These are phyloP conservation scores for Xylaria arbuscula DNA, from an alignment of 2,329 filamentous ascomycete species.

Conservation along the genomic window DNA sequence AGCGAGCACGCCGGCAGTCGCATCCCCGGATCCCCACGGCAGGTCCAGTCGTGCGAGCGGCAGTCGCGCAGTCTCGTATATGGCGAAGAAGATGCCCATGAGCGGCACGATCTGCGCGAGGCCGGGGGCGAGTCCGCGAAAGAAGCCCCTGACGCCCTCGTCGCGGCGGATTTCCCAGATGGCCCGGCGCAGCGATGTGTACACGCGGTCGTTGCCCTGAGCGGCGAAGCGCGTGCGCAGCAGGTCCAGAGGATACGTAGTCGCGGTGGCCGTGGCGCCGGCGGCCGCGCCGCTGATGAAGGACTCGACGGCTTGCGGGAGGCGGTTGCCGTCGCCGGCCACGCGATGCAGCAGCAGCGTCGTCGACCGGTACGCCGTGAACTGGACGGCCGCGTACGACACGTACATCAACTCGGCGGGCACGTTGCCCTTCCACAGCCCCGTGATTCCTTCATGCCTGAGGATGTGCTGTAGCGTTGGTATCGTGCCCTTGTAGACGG, in stretches of 20 bases:
- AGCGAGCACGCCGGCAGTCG: slow-evolving; percentile 81
- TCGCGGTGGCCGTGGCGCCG: slow-evolving; percentile 82
- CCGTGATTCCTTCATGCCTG: slow-evolving; percentile 82
- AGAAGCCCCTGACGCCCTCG: slow-evolving; percentile 85
- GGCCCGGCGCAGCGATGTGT: slow-evolving; percentile 75
- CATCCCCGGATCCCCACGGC: slow-evolving; percentile 83
- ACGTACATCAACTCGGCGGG: slow-evolving; percentile 95
- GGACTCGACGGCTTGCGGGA: slow-evolving; percentile 77
- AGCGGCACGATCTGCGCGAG: slow-evolving; percentile 91
- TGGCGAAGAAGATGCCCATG: slow-evolving; percentile 96
- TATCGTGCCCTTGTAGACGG: slow-evolving; percentile 78
- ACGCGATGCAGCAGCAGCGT: slow-evolving; percentile 73
- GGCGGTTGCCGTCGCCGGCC: slow-evolving; percentile 49
- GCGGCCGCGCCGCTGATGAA: slow-evolving; percentile 87
- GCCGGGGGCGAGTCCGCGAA: slow-evolving; percentile 84
- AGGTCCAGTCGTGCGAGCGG: slow-evolving; percentile 66
- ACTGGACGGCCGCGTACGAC: slow-evolving; percentile 88
- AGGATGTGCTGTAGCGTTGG: slow-evolving; percentile 82
- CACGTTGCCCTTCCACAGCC: slow-evolving; percentile 97
- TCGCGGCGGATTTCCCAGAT: slow-evolving; percentile 76
- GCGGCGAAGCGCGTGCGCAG: slow-evolving; percentile 96
- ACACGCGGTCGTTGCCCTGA: slow-evolving; percentile 84
- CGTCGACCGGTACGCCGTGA: slow-evolving; percentile 83
- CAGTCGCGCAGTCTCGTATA: slow-evolving; percentile 81
- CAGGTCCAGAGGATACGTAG: slow-evolving; percentile 93